Evolutionary conservation across 495 filamentous ascomycete species (phyloP).

Genomic region (Talaromyces thailandensis): DNA sequence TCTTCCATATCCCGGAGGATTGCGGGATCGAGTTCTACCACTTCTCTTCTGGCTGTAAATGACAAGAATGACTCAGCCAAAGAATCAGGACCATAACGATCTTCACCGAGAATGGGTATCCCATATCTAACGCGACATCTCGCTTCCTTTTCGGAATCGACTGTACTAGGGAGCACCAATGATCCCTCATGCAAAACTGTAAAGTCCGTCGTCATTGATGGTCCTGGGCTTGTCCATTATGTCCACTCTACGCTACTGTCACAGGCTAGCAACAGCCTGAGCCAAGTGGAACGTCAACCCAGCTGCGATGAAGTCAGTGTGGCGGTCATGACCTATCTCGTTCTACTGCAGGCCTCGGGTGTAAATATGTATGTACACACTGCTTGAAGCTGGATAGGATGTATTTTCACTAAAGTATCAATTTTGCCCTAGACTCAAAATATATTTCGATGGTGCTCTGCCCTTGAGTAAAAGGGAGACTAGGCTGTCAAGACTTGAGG

Average conservation of each 20-base stretch:
- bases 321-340: conserved; percentile 52
- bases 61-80: not conserved
- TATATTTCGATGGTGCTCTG: conserved; percentile 74
- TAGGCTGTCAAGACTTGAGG: conserved; percentile 43
- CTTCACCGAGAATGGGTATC: conserved; percentile 58
- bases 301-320: conserved; percentile 52
- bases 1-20: not conserved
- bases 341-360: conserved; percentile 37
- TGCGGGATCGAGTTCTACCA: not conserved
- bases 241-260: conserved; percentile 48
- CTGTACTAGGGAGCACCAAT: conserved; percentile 24
- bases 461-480: conserved; percentile 48
- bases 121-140: conserved; percentile 50
- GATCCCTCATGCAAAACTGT: conserved; percentile 7
- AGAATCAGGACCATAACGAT: not conserved
- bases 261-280: conserved; percentile 18
- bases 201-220: conserved; percentile 58
- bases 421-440: conserved; percentile 21
- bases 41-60: not conserved
- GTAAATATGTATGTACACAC: conserved; percentile 47
- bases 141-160: conserved; percentile 44
- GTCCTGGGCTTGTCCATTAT: conserved; percentile 66
- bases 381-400: not conserved
- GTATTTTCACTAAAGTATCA: not conserved
- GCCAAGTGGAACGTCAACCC: conserved; percentile 45